Base-by-base conservation (phyloP, 2,329 filamentous ascomycete genomes). In the Neonectria faginata region DNA sequence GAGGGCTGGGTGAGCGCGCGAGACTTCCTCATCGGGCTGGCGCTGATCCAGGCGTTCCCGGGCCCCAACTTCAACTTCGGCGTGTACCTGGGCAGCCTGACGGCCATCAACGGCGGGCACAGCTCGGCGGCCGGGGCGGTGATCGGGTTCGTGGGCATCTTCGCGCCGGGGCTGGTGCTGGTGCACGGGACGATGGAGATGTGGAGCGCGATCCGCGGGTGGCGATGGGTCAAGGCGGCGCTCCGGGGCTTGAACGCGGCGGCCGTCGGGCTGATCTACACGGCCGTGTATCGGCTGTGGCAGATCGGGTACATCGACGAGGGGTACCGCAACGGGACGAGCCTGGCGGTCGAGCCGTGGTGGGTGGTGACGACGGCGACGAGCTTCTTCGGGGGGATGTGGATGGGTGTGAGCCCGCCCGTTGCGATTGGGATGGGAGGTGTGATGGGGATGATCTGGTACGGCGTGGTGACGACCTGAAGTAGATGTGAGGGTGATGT, bases 21-120 rank as follows among this genome's bases (percentile, higher is more conserved):
- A 4, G 89, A 93, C 73, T 93, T 93, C 73, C 80, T 93, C 0
- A 87, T 93, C 53, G 91, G 91, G 0, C 85, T 93, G 0, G 91
- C 91, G 8, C 83, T 93, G 57, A 89, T 88, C 18, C 91, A 93
- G 75, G 85, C 89, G 0, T 91, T 93, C 62, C 91, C 91, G 0
- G 79, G 79, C 0, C 79, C 78, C 8, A 80, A 80, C 66, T 80
- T 79, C 33, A 83, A 83, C 72, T 89, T 89, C 64, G 86, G 85
- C 0, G 86, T 89, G 0, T 89, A 83, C 60, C 78, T 90, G 0
- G 87, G 88, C 1, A 77, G 79, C 0, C 74, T 90, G 0, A 80
- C 85, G 0, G 79, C 86, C 0, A 74, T 77, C 1, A 78, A 79
- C 1, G 74, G 67, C 2, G 79, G 80, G 0, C 64, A 80, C 42